phyloP scores from a whole-genome alignment of 768 basidiomycete species.

The Myochromella boudieri region DNA sequence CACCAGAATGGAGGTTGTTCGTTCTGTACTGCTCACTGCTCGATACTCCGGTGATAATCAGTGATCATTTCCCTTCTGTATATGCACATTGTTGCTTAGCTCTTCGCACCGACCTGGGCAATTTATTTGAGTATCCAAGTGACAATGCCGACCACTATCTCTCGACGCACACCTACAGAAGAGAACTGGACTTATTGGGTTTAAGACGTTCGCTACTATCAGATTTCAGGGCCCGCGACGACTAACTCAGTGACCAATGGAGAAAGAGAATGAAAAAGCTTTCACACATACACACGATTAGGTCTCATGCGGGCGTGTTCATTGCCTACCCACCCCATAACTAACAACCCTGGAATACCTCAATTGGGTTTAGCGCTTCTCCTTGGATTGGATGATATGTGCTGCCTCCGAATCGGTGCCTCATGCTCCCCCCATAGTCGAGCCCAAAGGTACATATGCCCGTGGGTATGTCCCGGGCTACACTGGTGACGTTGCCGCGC shows the following conservation, averaged over 20 bases:
- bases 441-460: not conserved
- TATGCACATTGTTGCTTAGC: not conserved
- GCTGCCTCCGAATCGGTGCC: not conserved
- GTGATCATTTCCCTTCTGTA: no score
- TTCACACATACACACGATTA: conserved; percentile 4
- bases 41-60: no score
- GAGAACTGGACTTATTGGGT: not conserved
- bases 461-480: not conserved
- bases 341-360: not conserved
- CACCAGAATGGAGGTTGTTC: no score
- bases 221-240: conserved; percentile 5
- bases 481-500: no score
- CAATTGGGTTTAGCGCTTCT: not conserved
- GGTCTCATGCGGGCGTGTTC: not conserved
- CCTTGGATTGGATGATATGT: not conserved
- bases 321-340: not conserved
- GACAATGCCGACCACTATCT: not conserved
- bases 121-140: not conserved
- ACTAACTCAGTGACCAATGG: not conserved
- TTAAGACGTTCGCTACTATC: no score
- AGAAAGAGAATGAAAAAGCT: not conserved
- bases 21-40: no score
- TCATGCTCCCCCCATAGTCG: not conserved
- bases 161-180: not conserved
- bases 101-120: not conserved